Conservation (phyloP, 1,139 yeast species). For the Suhomyces anneliseae region DNA sequence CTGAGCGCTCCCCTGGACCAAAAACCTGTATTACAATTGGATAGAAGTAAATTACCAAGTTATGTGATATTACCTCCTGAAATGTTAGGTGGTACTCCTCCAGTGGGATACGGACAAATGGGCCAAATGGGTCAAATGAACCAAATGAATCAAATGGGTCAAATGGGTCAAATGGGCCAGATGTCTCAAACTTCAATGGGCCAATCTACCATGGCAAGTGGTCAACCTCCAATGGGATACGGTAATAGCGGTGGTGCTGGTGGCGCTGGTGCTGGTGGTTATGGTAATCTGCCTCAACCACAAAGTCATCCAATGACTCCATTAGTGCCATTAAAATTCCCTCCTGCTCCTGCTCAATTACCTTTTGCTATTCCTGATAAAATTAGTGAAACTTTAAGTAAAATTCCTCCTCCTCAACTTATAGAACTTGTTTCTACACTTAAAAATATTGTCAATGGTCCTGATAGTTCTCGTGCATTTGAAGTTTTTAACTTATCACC, state of each 20-base stretch:
- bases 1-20: conserved; percentile 26
- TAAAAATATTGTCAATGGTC: conserved; percentile 51
- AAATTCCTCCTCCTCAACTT: conserved; percentile 67
- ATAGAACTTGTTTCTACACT: conserved; percentile 66
- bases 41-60: conserved; percentile 48
- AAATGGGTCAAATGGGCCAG: neutral
- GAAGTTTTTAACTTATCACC: conserved; percentile 58
- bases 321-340: conserved; percentile 8
- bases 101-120: conserved; percentile 1
- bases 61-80: conserved; percentile 57
- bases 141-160: conserved; percentile 3
- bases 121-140: conserved; percentile 2
- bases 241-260: neutral
- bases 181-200: neutral
- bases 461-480: conserved; percentile 49
- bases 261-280: neutral
- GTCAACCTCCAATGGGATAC: neutral
- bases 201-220: neutral
- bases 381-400: conserved; percentile 54
- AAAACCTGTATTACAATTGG: conserved; percentile 43
- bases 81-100: conserved; percentile 20
- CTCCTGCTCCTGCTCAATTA: conserved; percentile 31
- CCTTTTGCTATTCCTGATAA: conserved; percentile 52
- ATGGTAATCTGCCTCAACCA: neutral
- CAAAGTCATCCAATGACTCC: conserved; percentile 1